Evolutionary conservation across 108 stramenopile species (phyloP).

Genomic region (Skeletonema grethae): DNA sequence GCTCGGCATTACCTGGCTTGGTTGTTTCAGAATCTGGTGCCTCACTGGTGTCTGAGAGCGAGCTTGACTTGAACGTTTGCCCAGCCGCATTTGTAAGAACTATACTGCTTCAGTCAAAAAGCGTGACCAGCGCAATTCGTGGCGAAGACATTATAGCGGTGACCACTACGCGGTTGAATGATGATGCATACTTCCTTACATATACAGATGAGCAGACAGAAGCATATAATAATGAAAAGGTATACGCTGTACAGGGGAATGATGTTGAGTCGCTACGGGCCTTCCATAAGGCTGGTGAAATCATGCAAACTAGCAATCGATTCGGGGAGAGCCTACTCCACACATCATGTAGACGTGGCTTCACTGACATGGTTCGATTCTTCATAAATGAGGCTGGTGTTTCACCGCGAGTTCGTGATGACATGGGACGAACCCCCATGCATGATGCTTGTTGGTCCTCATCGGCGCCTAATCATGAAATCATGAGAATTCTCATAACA

Average conservation of each 20-base stretch:
- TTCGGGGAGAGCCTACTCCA: constrained; percentile 80
- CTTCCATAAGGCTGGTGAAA: constrained; percentile 51
- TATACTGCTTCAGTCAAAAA: constrained; percentile 41
- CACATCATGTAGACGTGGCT: constrained; percentile 72
- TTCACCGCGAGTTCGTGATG: constrained; percentile 54
- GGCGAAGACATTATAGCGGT: constrained; percentile 33
- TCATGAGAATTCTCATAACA: constrained; percentile 35
- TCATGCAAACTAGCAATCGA: constrained; percentile 66
- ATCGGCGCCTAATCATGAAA: constrained; percentile 30
- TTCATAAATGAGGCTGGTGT: constrained; percentile 61
- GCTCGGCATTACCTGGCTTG: background rate
- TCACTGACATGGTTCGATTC: constrained; percentile 51
- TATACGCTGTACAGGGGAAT: constrained; percentile 55
- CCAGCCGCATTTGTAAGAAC: constrained; percentile 37
- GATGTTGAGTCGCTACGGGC: constrained; percentile 58
- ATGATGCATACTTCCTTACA: constrained; percentile 34
- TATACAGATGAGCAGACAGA: constrained; percentile 26
- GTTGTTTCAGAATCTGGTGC: background rate
- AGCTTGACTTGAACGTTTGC: constrained; percentile 41
- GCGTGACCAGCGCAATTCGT: constrained; percentile 14
- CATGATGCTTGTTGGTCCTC: constrained; percentile 82
- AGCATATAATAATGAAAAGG: constrained; percentile 51
- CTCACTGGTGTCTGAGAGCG: constrained; percentile 16
- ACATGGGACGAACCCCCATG: constrained; percentile 73
- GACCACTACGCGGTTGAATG: constrained; percentile 12